Evolutionary conservation across 1,284 basidiomycete genomes (phyloP).

Genomic region (Coniophora puteana): DNA sequence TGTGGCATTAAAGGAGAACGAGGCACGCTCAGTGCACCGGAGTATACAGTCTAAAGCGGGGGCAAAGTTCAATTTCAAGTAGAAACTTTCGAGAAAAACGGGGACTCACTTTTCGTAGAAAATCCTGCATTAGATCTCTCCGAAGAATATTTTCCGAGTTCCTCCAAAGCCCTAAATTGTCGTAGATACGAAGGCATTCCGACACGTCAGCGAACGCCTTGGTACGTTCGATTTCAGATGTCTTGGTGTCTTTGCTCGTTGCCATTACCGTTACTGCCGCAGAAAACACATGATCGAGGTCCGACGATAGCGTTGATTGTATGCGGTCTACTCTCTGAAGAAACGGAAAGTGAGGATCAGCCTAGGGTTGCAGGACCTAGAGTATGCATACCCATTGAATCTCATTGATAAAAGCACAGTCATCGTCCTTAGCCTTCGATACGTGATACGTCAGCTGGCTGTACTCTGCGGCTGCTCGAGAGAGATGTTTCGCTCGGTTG

Average conservation of each 20-base stretch:
- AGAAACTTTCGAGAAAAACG: neutral
- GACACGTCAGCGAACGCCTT: constrained; percentile 61
- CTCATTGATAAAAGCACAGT: constrained; percentile 76
- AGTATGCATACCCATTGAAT: constrained; percentile 77
- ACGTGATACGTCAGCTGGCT: constrained; percentile 90
- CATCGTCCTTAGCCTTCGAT: constrained; percentile 73
- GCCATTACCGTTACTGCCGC: constrained; percentile 47
- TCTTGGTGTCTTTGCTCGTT: constrained; percentile 40
- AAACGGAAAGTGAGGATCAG: constrained; percentile 10
- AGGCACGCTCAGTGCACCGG: constrained; percentile 62
- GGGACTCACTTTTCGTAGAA: constrained; percentile 66
- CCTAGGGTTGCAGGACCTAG: constrained; percentile 12
- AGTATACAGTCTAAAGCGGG: constrained; percentile 59
- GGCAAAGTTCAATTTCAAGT: constrained; percentile 3
- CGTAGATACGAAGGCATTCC: constrained; percentile 83
- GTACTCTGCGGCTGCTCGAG: constrained; percentile 86
- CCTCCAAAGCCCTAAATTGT: constrained; percentile 74
- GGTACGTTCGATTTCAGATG: constrained; percentile 58
- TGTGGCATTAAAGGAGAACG: constrained; percentile 73
- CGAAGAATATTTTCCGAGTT: constrained; percentile 85
- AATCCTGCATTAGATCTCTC: constrained; percentile 64
- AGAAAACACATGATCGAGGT: constrained; percentile 79
- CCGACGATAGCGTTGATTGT: constrained; percentile 75
- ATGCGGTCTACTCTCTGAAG: constrained; percentile 76
- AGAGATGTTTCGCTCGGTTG: constrained; percentile 78